Conservation (phyloP, 352 stramenopile species). For the Globisporangium radiosum region DNA sequence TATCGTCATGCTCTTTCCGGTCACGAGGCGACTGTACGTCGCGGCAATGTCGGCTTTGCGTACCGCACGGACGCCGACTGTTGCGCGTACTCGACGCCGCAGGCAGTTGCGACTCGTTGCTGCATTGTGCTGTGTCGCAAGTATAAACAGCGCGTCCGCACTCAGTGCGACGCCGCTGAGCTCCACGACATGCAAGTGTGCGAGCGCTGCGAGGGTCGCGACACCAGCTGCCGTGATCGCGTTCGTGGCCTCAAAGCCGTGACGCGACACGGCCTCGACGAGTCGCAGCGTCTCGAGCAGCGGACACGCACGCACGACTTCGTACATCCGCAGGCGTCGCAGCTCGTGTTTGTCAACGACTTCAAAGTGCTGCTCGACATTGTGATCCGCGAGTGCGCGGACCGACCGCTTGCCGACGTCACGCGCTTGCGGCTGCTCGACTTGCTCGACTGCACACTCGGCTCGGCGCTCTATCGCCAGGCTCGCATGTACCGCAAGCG, state of each 20-base stretch:
- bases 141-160: conserved; percentile 11
- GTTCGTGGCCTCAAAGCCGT: conserved; percentile 26
- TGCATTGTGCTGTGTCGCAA: conserved; percentile 4
- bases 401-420: conserved; percentile 45
- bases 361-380: conserved; percentile 72
- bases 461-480: conserved; percentile 39
- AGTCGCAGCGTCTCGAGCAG: conserved; percentile 15
- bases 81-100: conserved; percentile 14
- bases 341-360: conserved; percentile 65
- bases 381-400: conserved; percentile 50
- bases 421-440: conserved; percentile 34
- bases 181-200: conserved; percentile 13
- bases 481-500: conserved; percentile 49
- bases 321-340: conserved; percentile 29
- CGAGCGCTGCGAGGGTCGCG: conserved; percentile 6
- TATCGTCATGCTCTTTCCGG: not conserved
- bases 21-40: conserved; percentile 17
- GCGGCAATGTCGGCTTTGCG: conserved; percentile 14
- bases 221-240: conserved; percentile 16
- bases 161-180: conserved; percentile 17
- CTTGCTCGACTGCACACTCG: conserved; percentile 37
- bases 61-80: conserved; percentile 13
- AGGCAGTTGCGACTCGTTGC: not conserved
- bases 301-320: conserved; percentile 12
- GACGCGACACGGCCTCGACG: conserved; percentile 14